Conservation (phyloP, 768 basidiomycete species). For the Mrakia hoshinonis region DNA sequence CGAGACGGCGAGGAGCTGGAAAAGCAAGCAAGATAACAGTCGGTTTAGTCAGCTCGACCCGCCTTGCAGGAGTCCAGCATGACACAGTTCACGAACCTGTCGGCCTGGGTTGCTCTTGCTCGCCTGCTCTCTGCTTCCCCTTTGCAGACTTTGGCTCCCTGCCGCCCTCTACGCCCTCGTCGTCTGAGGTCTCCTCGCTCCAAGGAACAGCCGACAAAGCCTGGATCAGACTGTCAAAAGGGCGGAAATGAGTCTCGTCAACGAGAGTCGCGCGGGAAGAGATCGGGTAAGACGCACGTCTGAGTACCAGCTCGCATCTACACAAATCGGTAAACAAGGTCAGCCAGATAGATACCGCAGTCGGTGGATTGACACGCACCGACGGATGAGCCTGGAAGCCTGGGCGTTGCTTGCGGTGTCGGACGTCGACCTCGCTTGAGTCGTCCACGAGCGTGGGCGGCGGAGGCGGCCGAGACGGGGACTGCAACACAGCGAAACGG, state of each 20-base stretch:
- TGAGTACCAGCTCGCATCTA: conserved; percentile 23
- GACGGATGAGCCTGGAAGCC: background rate
- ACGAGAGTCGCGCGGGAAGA: too few species aligned
- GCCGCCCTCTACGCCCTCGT: background rate
- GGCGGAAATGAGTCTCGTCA: background rate
- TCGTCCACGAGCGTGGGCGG: too few species aligned
- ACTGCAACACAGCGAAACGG: too few species aligned
- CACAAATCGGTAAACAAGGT: too few species aligned
- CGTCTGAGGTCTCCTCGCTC: conserved; percentile 7
- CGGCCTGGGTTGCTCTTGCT: background rate
- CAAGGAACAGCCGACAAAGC: conserved; percentile 25
- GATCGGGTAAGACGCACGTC: background rate
- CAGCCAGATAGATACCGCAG: background rate
- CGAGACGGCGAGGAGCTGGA: conserved; percentile 39
- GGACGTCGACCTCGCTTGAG: too few species aligned
- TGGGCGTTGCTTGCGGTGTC: background rate
- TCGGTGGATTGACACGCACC: background rate
- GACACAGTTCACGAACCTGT: too few species aligned
- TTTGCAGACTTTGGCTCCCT: background rate
- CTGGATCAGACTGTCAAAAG: conserved; percentile 17
- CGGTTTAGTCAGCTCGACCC: too few species aligned
- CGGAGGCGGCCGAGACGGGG: too few species aligned
- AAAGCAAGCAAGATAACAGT: background rate
- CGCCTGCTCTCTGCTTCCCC: conserved; percentile 2
- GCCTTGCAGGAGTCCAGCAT: too few species aligned